Evolutionary conservation across 257 asterid species (phyloP).

Genomic region (Lycium ferocissimum): DNA sequence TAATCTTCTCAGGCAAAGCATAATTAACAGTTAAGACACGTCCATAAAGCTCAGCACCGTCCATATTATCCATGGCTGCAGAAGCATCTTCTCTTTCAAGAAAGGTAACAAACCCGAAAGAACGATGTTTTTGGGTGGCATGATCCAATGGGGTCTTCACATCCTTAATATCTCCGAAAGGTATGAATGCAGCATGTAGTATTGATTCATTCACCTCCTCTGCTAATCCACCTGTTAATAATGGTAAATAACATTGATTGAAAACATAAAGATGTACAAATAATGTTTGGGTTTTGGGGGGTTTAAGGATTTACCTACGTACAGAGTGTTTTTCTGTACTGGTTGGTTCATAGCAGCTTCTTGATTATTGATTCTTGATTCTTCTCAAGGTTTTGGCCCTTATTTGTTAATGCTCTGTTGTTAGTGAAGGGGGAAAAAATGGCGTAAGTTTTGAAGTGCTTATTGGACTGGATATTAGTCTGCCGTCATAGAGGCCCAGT

Average conservation of each 20-base stretch:
- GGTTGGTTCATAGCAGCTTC: conserved; percentile 66
- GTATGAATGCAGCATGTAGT: conserved; percentile 89
- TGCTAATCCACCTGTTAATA: conserved; percentile 68
- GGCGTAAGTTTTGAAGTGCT: too few relatives aligned
- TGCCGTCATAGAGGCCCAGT: too few relatives aligned
- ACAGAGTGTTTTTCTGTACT: conserved; percentile 94
- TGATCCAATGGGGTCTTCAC: conserved; percentile 94
- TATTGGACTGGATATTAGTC: too few relatives aligned
- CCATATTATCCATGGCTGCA: conserved; percentile 98
- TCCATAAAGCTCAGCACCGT: conserved; percentile 96
- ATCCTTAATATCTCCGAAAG: conserved; percentile 94
- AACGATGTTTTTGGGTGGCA: conserved; percentile 96
- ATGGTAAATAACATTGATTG: not conserved
- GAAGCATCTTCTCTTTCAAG: conserved; percentile 91
- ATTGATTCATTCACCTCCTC: conserved; percentile 91
- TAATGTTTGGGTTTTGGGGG: not conserved
- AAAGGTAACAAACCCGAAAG: conserved; percentile 93
- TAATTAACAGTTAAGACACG: conserved; percentile 93
- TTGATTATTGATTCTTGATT: not conserved
- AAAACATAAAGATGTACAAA: not conserved
- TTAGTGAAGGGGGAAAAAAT: too few relatives aligned
- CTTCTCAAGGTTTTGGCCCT: not conserved
- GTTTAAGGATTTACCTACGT: conserved; percentile 45
- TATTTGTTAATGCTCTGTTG: too few relatives aligned
- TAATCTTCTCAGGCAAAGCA: conserved; percentile 89